Conservation (phyloP, 768 basidiomycete species). For the Xerocomus potaroensis region DNA sequence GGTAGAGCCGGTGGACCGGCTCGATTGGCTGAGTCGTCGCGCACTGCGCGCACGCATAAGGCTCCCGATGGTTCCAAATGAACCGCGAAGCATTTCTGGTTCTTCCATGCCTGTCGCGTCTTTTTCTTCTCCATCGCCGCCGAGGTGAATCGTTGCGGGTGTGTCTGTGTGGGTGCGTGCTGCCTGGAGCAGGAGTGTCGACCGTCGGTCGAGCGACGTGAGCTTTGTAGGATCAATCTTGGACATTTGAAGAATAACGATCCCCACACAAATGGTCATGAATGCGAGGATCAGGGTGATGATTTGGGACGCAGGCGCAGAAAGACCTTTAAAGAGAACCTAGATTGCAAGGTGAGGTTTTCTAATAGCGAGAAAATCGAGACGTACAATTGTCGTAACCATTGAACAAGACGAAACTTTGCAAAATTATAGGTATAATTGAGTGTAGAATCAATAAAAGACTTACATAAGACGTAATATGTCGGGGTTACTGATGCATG, state of each 20-base stretch:
- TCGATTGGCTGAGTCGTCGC: constrained; percentile 47
- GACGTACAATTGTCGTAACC: constrained; percentile 71
- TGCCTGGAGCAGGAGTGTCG: constrained; percentile 89
- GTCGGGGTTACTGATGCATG: constrained; percentile 66
- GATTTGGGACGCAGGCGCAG: constrained; percentile 71
- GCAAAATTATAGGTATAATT: background rate
- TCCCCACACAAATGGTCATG: constrained; percentile 86
- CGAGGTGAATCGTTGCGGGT: constrained; percentile 26
- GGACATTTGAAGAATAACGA: constrained; percentile 93
- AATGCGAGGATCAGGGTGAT: constrained; percentile 92
- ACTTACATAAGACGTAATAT: constrained; percentile 79
- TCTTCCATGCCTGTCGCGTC: constrained; percentile 64
- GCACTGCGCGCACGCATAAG: constrained; percentile 72
- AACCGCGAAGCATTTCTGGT: constrained; percentile 89
- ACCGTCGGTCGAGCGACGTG: constrained; percentile 78
- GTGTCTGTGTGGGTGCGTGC: constrained; percentile 65
- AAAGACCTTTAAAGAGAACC: constrained; percentile 89
- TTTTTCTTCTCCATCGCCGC: constrained; percentile 59
- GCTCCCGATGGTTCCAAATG: constrained; percentile 87
- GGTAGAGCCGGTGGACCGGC: constrained; percentile 26
- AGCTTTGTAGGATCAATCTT: constrained; percentile 86
- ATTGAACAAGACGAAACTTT: constrained; percentile 82
- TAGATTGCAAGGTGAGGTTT: constrained; percentile 23
- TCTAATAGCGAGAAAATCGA: background rate
- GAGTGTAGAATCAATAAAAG: background rate